Base-by-base conservation (phyloP, 345 rosid species). In the Murraya paniculata region DNA sequence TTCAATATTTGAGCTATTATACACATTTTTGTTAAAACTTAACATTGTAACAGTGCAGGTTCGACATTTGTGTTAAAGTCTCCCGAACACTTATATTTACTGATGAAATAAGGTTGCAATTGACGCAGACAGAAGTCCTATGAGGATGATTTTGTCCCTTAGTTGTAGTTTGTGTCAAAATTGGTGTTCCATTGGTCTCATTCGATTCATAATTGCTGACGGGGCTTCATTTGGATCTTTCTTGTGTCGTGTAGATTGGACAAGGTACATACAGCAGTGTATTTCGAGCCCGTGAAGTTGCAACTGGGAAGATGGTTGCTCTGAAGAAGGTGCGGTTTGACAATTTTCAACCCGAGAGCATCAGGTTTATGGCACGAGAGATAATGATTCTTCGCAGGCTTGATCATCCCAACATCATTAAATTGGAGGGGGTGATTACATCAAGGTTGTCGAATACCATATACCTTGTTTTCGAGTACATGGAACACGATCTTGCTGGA, bases 201-300 rank as follows among this genome's bases (percentile, higher is more conserved):
- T 61, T 77, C 73, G 53, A 3, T 14, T 72, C 69, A 38, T 25
- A 53, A 69, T 74, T 56, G 28, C 38, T 69, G 65, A 78, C 62
- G 25, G 61, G 22, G 74, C 72, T 68, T 74, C 27, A 68, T 76
- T 71, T 74, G 48, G 9, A 71, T 39, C 9, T 38, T 50, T 79
- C 35, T 69, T 41, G 22, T 86, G 71, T 38, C 6, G n/a, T 69
- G 30, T 81, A 92, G 97, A 88, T 92, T 81, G 97, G 97, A 84
- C 97, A 92, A 87, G 97, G 97, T 16, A 92, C 97, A 64, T 92
- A 92, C 79, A 92, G 97, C 84, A 92, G 89, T 13, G 97, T 92
- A 62, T 92, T 89, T 77, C 87, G 89, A 75, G 97, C 94, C 72
- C 79, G 92, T 0, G 93, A 92, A 84, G 90, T 92, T 33, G 90